phyloP scores from a whole-genome alignment of 441 rosid species.

The Erysimum cheiri region DNA sequence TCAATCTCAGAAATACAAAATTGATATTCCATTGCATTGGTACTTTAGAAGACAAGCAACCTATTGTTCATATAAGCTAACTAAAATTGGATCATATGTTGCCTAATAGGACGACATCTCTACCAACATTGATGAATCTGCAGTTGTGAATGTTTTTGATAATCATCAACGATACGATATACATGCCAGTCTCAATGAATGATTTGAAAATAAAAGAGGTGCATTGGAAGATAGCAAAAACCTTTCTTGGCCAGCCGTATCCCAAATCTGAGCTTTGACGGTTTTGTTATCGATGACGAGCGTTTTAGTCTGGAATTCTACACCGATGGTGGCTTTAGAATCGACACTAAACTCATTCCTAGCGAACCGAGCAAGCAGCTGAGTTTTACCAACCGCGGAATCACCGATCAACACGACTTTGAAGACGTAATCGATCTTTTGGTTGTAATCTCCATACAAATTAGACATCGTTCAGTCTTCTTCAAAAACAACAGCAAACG shows the following conservation, averaged over 20 bases:
- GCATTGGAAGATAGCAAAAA: constrained; percentile 23
- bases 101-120: background rate
- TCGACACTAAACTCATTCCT: constrained; percentile 66
- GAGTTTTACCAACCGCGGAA: constrained; percentile 65
- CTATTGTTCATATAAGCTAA: too few relatives aligned
- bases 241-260: constrained; percentile 72
- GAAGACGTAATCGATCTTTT: constrained; percentile 83
- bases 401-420: constrained; percentile 66
- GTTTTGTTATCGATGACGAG: constrained; percentile 62
- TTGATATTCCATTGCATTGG: too few relatives aligned
- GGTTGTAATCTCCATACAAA: constrained; percentile 69
- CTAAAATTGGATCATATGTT: too few relatives aligned
- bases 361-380: constrained; percentile 63
- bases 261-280: constrained; percentile 71
- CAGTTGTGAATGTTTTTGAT: background rate
- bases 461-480: constrained; percentile 58
- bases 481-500: background rate
- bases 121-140: background rate
- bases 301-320: constrained; percentile 67
- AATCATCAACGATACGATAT: background rate
- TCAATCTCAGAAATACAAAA: too few relatives aligned
- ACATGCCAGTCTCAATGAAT: background rate
- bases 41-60: too few relatives aligned
- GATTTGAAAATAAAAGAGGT: background rate
- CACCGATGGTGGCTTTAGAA: constrained; percentile 68